These are phyloP conservation scores for Chaetothyriales sp. DNA, from an alignment of 2,329 filamentous ascomycete genomes.

Conservation along the genomic window DNA sequence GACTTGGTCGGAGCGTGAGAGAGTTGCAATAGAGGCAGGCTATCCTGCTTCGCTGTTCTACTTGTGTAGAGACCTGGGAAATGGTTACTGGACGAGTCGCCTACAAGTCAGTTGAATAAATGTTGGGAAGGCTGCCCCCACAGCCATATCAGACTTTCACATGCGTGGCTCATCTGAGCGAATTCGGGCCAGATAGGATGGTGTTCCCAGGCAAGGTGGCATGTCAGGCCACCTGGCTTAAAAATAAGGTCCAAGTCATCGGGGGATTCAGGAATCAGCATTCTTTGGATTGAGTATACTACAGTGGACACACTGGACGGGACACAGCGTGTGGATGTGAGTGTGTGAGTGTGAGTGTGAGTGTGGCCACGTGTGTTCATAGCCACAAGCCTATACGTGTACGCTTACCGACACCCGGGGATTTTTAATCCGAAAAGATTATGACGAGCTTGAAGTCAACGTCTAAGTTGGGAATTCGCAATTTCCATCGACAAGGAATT, in stretches of 20 bases:
- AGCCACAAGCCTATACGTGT: no score
- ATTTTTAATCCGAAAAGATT: no score
- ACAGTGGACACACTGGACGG: no score
- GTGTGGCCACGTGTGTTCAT: no score
- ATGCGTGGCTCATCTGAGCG: background rate
- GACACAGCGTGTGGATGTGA: no score
- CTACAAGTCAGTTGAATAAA: background rate
- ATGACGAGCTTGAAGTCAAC: no score
- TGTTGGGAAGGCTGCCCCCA: background rate
- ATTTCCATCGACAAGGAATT: no score
- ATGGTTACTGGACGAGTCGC: background rate
- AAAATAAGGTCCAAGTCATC: background rate
- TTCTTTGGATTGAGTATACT: background rate
- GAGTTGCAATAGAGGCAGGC: background rate
- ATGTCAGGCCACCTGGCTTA: background rate
- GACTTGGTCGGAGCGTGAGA: background rate
- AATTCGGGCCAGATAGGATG: background rate
- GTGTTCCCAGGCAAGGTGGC: background rate
- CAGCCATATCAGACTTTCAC: background rate
- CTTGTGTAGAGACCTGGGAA: background rate
- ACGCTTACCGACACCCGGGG: no score
- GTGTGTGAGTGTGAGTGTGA: no score
- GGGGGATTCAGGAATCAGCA: background rate
- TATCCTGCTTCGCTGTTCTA: background rate
- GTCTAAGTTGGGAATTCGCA: no score